Evolutionary conservation across 2,329 filamentous ascomycete species (phyloP).

Genomic region (Epichloe bromicola): DNA sequence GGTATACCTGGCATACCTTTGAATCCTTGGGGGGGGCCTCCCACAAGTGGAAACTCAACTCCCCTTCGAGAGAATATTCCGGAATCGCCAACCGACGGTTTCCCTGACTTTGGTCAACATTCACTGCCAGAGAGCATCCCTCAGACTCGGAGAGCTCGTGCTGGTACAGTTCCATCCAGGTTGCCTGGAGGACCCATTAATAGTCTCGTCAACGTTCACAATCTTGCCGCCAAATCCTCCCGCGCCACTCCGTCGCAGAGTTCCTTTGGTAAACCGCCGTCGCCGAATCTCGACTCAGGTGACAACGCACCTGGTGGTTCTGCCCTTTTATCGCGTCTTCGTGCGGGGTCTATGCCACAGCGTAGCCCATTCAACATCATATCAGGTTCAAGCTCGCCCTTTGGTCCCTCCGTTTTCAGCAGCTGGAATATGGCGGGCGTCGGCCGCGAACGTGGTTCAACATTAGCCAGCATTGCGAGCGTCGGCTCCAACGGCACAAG

Average conservation of each 20-base stretch:
- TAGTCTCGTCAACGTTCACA: slow-evolving; percentile 42
- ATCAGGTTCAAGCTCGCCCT: slow-evolving; percentile 50
- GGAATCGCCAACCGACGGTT: slow-evolving; percentile 90
- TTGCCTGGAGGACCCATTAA: slow-evolving; percentile 65
- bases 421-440: slow-evolving; percentile 59
- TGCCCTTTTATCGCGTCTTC: slow-evolving; percentile 68
- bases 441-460: slow-evolving; percentile 71
- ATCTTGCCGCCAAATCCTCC: slow-evolving; percentile 60
- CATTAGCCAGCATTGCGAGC: slow-evolving; percentile 69
- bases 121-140: slow-evolving; percentile 53
- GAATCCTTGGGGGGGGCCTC: slow-evolving; percentile 89
- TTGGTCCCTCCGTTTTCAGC: slow-evolving; percentile 82
- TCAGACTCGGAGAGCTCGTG: slow-evolving; percentile 67
- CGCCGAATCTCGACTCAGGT: slow-evolving; percentile 38
- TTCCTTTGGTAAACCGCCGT: slow-evolving; percentile 60
- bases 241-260: slow-evolving; percentile 77
- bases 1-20: slow-evolving; percentile 56
- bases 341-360: slow-evolving; percentile 90
- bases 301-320: slow-evolving; percentile 44
- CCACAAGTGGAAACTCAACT: slow-evolving; percentile 91
- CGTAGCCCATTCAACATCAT: slow-evolving; percentile 53
- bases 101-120: slow-evolving; percentile 74
- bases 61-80: slow-evolving; percentile 94
- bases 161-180: slow-evolving; percentile 89
- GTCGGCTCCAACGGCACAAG: slow-evolving; percentile 82